A percentile compares a stretch with the other conserved stretches of the same genome.
phyloP scores from a whole-genome alignment of 2,329 filamentous ascomycete genomes.

The Phyllosticta capitalensis region DNA sequence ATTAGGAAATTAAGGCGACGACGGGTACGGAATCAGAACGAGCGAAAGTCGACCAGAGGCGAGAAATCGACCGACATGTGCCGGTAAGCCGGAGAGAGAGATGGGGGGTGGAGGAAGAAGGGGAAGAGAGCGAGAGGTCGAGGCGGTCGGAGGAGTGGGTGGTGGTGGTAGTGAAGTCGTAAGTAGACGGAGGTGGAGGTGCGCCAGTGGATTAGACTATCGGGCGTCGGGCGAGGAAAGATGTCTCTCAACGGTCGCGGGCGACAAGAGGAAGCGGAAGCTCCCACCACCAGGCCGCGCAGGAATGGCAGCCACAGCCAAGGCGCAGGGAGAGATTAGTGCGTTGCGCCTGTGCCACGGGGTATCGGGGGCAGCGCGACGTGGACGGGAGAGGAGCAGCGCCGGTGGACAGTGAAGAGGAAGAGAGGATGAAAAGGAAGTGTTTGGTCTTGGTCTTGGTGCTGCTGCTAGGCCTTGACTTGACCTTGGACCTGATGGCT shows the following conservation, averaged over 20 bases:
- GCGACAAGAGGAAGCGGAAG: slow-evolving; percentile 13
- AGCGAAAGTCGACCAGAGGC: slow-evolving; percentile 23
- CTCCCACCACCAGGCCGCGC: slow-evolving; percentile 10
- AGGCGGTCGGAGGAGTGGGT: slow-evolving; percentile 6
- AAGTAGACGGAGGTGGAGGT: slow-evolving; percentile 7
- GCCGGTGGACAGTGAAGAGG: not conserved
- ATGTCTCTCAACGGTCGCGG: slow-evolving; percentile 14
- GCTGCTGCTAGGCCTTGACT: not conserved
- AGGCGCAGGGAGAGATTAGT: slow-evolving; percentile 13
- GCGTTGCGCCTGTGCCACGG: slow-evolving; percentile 10
- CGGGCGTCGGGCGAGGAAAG: slow-evolving; percentile 11
- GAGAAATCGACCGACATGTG: slow-evolving; percentile 25
- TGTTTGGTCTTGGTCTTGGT: not conserved
- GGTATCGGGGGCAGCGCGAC: slow-evolving; percentile 4
- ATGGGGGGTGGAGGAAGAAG: slow-evolving; percentile 20
- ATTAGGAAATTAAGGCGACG: slow-evolving; percentile 25
- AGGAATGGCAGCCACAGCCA: slow-evolving; percentile 11
- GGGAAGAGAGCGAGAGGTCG: slow-evolving; percentile 19
- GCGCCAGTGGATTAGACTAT: slow-evolving; percentile 11
- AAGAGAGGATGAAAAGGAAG: not conserved
- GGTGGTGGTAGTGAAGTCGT: not conserved
- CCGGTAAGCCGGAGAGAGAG: slow-evolving; percentile 10
- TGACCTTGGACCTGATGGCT: not conserved
- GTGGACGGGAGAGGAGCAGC: slow-evolving; percentile 5
- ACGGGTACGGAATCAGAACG: slow-evolving; percentile 24